A percentile compares a stretch with the other conserved stretches of the same genome.
Evolutionary conservation across 148 eudicot genomes (phyloP).

Genomic region (Silene conica): DNA sequence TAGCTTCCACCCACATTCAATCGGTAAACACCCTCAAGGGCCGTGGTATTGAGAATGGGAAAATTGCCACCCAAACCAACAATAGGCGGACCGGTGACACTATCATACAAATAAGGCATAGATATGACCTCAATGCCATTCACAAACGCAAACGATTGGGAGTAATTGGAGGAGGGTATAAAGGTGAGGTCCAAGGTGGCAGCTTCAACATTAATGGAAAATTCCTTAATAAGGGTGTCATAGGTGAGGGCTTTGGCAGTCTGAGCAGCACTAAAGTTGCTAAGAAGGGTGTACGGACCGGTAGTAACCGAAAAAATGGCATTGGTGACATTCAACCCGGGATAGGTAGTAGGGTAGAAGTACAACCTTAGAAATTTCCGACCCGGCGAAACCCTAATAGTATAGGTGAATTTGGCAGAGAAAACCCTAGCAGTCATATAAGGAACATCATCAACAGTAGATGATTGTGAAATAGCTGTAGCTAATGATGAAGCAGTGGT

Average conservation of each 20-base stretch:
- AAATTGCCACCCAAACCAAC: conserved; percentile 42
- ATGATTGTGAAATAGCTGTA: conserved; percentile 45
- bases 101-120: conserved; percentile 64
- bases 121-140: conserved; percentile 91
- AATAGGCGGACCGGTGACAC: conserved; percentile 24
- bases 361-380: conserved; percentile 74
- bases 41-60: conserved; percentile 52
- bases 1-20: conserved; percentile 84
- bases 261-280: conserved; percentile 80
- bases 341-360: conserved; percentile 66
- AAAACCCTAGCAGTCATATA: conserved; percentile 74
- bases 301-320: conserved; percentile 59
- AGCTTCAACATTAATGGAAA: conserved; percentile 47
- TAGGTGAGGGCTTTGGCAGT: conserved; percentile 62
- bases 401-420: conserved; percentile 58
- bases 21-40: conserved; percentile 68
- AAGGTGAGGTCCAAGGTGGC: conserved; percentile 54
- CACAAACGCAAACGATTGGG: conserved; percentile 70
- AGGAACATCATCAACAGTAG: conserved; percentile 65
- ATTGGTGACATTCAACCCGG: conserved; percentile 40
- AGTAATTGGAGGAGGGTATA: conserved; percentile 44
- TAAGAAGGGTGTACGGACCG: conserved; percentile 57
- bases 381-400: conserved; percentile 68
- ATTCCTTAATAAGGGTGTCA: conserved; percentile 60
- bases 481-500: conserved; percentile 37